phyloP scores from a whole-genome alignment of 345 rosid genomes.

The Cardamine chenopodiifolia region DNA sequence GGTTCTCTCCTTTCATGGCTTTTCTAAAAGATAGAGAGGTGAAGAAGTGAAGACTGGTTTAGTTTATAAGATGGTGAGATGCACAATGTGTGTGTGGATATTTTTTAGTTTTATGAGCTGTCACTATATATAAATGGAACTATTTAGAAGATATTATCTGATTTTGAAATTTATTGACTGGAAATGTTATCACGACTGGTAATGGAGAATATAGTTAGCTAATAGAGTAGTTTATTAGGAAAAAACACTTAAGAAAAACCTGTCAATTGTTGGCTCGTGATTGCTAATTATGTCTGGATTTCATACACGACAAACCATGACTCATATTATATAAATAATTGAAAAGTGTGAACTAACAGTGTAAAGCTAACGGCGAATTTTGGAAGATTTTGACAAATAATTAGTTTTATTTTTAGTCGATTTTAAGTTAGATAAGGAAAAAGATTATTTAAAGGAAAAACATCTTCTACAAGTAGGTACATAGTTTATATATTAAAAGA shows the following conservation, averaged over 20 bases:
- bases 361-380: constrained; percentile 2
- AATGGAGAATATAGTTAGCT: not conserved
- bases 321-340: constrained; percentile 1
- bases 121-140: constrained; percentile 1
- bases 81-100: constrained; percentile 15
- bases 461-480: no score
- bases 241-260: constrained; percentile 1
- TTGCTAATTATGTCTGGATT: constrained; percentile 16
- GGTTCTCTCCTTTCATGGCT: constrained; percentile 56
- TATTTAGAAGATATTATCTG: not conserved
- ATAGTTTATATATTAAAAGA: no score
- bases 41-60: constrained; percentile 12
- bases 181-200: not conserved
- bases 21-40: constrained; percentile 1
- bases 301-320: constrained; percentile 18
- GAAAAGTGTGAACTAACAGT: constrained; percentile 4
- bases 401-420: not conserved
- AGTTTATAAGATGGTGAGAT: constrained; percentile 26
- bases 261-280: constrained; percentile 16
- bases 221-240: not conserved
- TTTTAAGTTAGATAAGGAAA: not conserved
- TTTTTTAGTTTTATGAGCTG: constrained; percentile 7
- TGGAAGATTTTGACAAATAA: constrained; percentile 6
- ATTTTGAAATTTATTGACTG: constrained; percentile 13
- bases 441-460: not conserved